A percentile compares a stretch with the other conserved stretches of the same genome.
These are phyloP conservation scores for Wickerhamomyces bisporus DNA, from an alignment of 805 yeast species.

Conservation along the genomic window DNA sequence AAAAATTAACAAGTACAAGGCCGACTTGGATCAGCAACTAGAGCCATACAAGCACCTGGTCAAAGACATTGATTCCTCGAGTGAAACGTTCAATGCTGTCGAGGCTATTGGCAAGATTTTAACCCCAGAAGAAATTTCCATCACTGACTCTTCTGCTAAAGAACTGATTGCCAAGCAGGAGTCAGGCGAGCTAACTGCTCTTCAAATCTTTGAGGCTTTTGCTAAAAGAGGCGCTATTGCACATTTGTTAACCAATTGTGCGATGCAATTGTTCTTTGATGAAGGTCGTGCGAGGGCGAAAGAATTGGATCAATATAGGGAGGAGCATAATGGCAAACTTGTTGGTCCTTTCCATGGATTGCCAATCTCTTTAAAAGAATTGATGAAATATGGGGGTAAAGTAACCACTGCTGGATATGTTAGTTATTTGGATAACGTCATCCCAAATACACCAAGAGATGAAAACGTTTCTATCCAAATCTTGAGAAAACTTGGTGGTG, in stretches of 20 bases:
- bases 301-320: slow-evolving; percentile 44
- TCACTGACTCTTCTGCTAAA: slow-evolving; percentile 16
- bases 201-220: slow-evolving; percentile 46
- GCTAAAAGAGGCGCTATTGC: slow-evolving; percentile 54
- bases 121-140: slow-evolving; percentile 15
- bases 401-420: slow-evolving; percentile 61
- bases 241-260: slow-evolving; percentile 42
- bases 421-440: slow-evolving; percentile 41
- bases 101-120: slow-evolving; percentile 14
- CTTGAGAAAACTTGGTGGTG: slow-evolving; percentile 34
- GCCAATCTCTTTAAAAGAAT: slow-evolving; percentile 66
- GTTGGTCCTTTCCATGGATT: slow-evolving; percentile 67
- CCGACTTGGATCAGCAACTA: slow-evolving; percentile 13
- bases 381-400: slow-evolving; percentile 50
- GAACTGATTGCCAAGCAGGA: slow-evolving; percentile 17
- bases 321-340: slow-evolving; percentile 37
- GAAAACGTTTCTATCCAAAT: slow-evolving; percentile 48
- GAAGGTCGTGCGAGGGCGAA: slow-evolving; percentile 56
- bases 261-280: slow-evolving; percentile 40
- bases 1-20: slow-evolving; percentile 17
- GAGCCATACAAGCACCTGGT: slow-evolving; percentile 16
- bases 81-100: slow-evolving; percentile 20
- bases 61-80: slow-evolving; percentile 12
- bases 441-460: slow-evolving; percentile 28
- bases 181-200: slow-evolving; percentile 30